Evolutionary conservation across 495 filamentous ascomycete species (phyloP), one percentile per base, ranked within the genome.

Genomic region (Baudoinia panamericana): DNA sequence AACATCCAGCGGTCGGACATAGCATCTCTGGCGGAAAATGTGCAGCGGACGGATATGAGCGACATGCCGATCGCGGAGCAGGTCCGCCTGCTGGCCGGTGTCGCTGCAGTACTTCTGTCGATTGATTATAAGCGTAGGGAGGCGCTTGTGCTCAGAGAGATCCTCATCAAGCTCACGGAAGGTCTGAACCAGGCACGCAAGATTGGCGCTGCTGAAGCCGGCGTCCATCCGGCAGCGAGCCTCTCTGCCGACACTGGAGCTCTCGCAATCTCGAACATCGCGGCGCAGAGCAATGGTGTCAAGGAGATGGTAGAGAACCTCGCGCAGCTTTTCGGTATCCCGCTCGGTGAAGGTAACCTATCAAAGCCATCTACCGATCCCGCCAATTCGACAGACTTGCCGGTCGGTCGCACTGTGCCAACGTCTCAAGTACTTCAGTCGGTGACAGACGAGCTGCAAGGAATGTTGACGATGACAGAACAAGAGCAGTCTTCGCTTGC

Each of bases 151-250:
- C 64, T 93, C 43, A 76, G 78, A 47, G 87, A 95, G 52, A 68
- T 93, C 39, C 65, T 96, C 6, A 72, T 73, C n/a, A 73, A 82
- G 22, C 65, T 94, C 41, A 80, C 90, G 38, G 80, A 80, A 40
- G 83, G 78, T 1, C 64, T 97, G 21, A 78, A 93, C n/a, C 82
- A 93, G 57, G 92, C 92, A 12, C 70, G 90, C 27, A 94, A 92
- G 39, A 70, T 84, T 39, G 85, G 86, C 23, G 92, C 90, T 38
- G 90, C 92, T 15, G 90, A 95, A 50, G 79, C 88, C 41, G 90
- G 92, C 4, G 80, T 97, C 30, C 90, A 96, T 59, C 92, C 92
- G 31, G 86, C 85, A 19, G 85, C 90, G 17, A 84, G 82, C 23
- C 24, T 48, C 8, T 45, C 52, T 3, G 23, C 28, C 2, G 39